A percentile compares a stretch with the other conserved stretches of the same genome.
Evolutionary conservation across 31 red algal species (phyloP).

Genomic region (Odonthalia washingtoniensis): DNA sequence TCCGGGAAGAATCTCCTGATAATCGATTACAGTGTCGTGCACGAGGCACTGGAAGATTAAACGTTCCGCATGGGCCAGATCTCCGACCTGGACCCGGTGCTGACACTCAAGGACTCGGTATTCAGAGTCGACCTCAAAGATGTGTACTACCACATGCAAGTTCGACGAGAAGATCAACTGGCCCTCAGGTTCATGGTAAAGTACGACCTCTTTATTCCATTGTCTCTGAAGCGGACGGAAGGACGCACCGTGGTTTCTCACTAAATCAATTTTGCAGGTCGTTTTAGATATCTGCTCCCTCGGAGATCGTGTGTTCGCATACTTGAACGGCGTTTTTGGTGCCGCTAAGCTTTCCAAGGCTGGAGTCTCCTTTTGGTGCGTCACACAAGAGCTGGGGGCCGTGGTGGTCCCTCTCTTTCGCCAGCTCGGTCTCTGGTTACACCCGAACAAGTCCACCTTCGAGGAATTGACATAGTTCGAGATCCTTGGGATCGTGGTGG

Average conservation of each 20-base stretch:
- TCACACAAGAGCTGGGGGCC: too few relatives aligned
- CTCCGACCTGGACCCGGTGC: constrained; percentile 27
- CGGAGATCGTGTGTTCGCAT: constrained; percentile 41
- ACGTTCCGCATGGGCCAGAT: constrained; percentile 42
- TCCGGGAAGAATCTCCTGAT: constrained; percentile 15
- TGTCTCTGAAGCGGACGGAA: constrained; percentile 24
- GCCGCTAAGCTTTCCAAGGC: too few relatives aligned
- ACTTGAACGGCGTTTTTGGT: constrained; percentile 53
- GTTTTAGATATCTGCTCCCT: constrained; percentile 8
- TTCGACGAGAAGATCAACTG: constrained; percentile 6
- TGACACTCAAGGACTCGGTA: constrained; percentile 18
- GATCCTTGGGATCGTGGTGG: too few relatives aligned
- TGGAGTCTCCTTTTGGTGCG: too few relatives aligned
- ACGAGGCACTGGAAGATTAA: not conserved
- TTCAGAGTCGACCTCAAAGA: constrained; percentile 55
- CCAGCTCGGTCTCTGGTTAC: too few relatives aligned
- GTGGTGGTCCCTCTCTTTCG: too few relatives aligned
- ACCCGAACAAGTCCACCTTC: too few relatives aligned
- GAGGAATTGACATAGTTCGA: too few relatives aligned
- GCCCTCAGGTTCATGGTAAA: constrained; percentile 29
- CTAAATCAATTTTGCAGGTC: constrained; percentile 31
- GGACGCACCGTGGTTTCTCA: constrained; percentile 38
- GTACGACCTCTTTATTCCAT: not conserved
- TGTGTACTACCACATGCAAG: constrained; percentile 32
- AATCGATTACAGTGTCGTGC: constrained; percentile 37